Conservation (phyloP, 106 monocot species). For the Dioscorea alata region DNA sequence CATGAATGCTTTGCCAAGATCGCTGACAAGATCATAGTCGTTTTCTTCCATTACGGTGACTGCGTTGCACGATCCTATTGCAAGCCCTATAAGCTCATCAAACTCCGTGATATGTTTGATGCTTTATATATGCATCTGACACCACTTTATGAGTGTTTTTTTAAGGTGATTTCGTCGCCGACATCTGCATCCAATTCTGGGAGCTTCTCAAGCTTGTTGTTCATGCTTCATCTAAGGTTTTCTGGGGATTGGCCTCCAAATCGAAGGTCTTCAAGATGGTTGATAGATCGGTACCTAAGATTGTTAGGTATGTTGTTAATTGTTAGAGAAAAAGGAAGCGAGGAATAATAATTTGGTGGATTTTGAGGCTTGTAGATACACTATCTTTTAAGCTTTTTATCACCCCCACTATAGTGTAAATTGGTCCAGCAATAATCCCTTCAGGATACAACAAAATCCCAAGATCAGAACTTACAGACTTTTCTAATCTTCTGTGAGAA, state of each 20-base stretch:
- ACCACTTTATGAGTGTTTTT: slow-evolving; percentile 19
- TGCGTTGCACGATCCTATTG: slow-evolving; percentile 41
- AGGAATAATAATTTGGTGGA: too few species aligned
- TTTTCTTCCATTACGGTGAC: slow-evolving; percentile 60
- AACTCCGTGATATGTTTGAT: slow-evolving; percentile 49
- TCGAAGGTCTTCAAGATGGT: slow-evolving; percentile 23
- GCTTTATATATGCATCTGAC: slow-evolving; percentile 15
- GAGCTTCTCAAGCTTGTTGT: slow-evolving; percentile 52
- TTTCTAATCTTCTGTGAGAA: too few species aligned
- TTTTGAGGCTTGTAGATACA: too few species aligned
- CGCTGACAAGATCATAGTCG: slow-evolving; percentile 48
- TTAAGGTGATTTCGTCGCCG: slow-evolving; percentile 24
- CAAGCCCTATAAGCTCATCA: slow-evolving; percentile 55
- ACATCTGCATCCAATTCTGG: slow-evolving; percentile 27
- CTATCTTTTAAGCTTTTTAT: too few species aligned
- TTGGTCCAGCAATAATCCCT: too few species aligned
- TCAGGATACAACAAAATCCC: too few species aligned
- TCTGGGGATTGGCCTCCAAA: slow-evolving; percentile 32
- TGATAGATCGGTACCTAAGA: slow-evolving; percentile 30
- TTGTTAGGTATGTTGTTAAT: slow-evolving; percentile 43
- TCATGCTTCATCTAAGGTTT: slow-evolving; percentile 28
- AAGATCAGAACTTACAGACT: too few species aligned
- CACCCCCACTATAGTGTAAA: too few species aligned
- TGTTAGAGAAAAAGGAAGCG: too few species aligned
- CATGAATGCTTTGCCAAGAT: slow-evolving; percentile 49